These are phyloP conservation scores for Psilocybe sp. DNA, from an alignment of 768 basidiomycete species.

Conservation along the genomic window DNA sequence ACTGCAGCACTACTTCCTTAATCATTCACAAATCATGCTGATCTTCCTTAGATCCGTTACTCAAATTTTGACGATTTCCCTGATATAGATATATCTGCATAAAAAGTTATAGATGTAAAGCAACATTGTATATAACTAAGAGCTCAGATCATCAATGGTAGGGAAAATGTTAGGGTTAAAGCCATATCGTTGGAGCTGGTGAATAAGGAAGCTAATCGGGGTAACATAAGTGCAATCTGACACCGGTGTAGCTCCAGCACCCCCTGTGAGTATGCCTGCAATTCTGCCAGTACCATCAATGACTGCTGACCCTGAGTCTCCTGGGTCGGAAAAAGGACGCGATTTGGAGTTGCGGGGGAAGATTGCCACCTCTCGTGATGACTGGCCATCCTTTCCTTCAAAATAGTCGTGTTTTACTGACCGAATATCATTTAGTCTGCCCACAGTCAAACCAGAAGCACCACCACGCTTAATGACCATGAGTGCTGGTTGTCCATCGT, in stretches of 20 bases:
- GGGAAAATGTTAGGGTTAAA: too few relatives aligned
- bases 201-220: constrained; percentile 27
- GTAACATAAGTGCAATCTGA: constrained; percentile 35
- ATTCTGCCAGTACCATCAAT: constrained; percentile 28
- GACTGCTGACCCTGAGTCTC: constrained; percentile 39
- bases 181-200: too few relatives aligned
- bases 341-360: constrained; percentile 24
- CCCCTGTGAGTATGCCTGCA: constrained; percentile 33
- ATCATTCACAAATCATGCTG: too few relatives aligned
- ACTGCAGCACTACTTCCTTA: too few relatives aligned
- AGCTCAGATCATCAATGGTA: too few relatives aligned
- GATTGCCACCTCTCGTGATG: constrained; percentile 28
- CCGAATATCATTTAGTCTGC: constrained; percentile 21
- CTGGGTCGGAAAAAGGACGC: constrained; percentile 29
- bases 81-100: too few relatives aligned
- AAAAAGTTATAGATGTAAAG: too few relatives aligned
- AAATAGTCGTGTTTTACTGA: constrained; percentile 23
- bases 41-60: too few relatives aligned
- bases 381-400: constrained; percentile 6
- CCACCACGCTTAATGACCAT: constrained; percentile 33
- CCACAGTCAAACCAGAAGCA: constrained; percentile 26
- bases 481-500: constrained; percentile 22
- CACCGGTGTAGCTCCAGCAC: constrained; percentile 18
- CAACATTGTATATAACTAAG: too few relatives aligned
- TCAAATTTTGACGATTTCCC: too few relatives aligned